Base-by-base conservation (phyloP, 768 basidiomycete species). In the Leccinellum albellum region DNA sequence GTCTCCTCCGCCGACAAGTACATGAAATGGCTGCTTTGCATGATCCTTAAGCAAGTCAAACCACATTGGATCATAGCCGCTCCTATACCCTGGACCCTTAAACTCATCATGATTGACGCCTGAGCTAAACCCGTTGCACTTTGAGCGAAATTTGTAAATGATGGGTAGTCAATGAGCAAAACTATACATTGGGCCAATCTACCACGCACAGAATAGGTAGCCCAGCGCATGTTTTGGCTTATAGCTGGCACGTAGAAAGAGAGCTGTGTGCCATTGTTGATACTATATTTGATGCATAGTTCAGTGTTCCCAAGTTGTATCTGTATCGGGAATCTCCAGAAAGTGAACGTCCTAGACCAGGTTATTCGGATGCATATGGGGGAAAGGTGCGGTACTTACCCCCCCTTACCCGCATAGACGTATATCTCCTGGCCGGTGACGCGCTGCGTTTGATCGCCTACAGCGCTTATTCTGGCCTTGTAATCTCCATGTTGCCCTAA, bases 1-100 rank as follows among this genome's bases (percentile, higher is more conserved):
- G 70, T 96, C 94, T 12, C 94, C 94, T 20, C 96, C 96, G 17
- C 96, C 96, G 6, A 97, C 87, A 33, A 98, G 78, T n/a, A 79
- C 84, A 66, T 99, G 96, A 68, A 94, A 94, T 0, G 96, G 94
- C 56, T 77, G 75, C 65, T 84, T 81, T 2, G 81, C 78, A 64
- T 98, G 97, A 64, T 89, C 86, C 44, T 82, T 75, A 24, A 98
- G 81, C n/a, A 99, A 74, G 73, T 99, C 95, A 59, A 85, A 79
- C 96, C 96, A 99, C 12, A 98, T 83, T 7, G 92, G 93, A 69
- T 95, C 94, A 63, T 89, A 92, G 0, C 91, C 93, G 50, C 75
- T 85, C 60, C 80, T 85, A 66, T 85, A 95, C 0, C 90, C 89
- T 9, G 89, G 88, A 3, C 88, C 85, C 40, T 84, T 81, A 70